Conservation (phyloP, 2,329 filamentous ascomycete genomes). For the Blastomyces parvus region DNA sequence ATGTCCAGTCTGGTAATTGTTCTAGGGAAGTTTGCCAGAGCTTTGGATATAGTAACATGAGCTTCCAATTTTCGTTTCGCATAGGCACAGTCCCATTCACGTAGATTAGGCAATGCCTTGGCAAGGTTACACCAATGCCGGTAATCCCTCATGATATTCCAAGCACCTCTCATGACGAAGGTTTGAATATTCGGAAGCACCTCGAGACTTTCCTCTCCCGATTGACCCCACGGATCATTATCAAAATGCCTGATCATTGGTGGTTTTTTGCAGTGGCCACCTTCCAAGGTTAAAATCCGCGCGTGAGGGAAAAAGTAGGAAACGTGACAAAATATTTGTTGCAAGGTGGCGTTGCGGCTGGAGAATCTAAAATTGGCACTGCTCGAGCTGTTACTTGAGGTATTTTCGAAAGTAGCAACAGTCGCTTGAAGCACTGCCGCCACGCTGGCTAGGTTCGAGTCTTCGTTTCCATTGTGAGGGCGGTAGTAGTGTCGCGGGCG, state of each 20-base stretch:
- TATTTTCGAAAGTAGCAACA: slow-evolving; percentile 23
- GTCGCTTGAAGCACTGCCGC: slow-evolving; percentile 19
- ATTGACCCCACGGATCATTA: slow-evolving; percentile 23
- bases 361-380: slow-evolving; percentile 24
- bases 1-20: slow-evolving; percentile 56
- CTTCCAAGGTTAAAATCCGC: slow-evolving; percentile 61
- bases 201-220: slow-evolving; percentile 33
- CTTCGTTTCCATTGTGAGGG: slow-evolving; percentile 20
- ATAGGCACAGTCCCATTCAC: slow-evolving; percentile 46
- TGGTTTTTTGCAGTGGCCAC: slow-evolving; percentile 66
- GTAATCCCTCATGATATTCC: slow-evolving; percentile 60
- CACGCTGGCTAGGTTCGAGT: slow-evolving; percentile 18
- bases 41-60: slow-evolving; percentile 58
- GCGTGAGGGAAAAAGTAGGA: slow-evolving; percentile 50
- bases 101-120: slow-evolving; percentile 54
- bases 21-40: slow-evolving; percentile 49
- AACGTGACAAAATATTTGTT: slow-evolving; percentile 60
- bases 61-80: slow-evolving; percentile 66
- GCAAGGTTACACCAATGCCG: slow-evolving; percentile 55
- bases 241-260: slow-evolving; percentile 55
- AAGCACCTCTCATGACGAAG: slow-evolving; percentile 63
- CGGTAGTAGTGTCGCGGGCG: slow-evolving; percentile 32
- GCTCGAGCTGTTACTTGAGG: slow-evolving; percentile 17
- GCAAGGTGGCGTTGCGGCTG: slow-evolving; percentile 57
- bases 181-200: slow-evolving; percentile 51